Evolutionary conservation across 1,284 basidiomycete species (phyloP).

Genomic region (Vanrija humicola): DNA sequence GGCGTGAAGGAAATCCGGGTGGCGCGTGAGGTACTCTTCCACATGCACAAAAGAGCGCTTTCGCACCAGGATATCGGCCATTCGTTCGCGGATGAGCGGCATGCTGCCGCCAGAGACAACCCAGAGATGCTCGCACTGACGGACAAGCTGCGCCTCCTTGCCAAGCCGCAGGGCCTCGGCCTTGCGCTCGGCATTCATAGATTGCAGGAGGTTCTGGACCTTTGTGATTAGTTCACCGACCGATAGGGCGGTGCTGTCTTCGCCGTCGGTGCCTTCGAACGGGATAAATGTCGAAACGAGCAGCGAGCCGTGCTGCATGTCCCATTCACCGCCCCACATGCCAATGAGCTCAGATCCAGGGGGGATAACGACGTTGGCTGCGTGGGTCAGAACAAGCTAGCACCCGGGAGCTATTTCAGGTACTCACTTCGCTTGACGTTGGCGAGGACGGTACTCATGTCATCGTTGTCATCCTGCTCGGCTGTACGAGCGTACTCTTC

Average conservation of each 20-base stretch:
- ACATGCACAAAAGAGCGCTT: slow-evolving; percentile 47
- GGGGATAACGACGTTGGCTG: slow-evolving; percentile 46
- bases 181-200: slow-evolving; percentile 33
- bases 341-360: slow-evolving; percentile 45
- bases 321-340: slow-evolving; percentile 50
- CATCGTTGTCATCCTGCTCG: slow-evolving; percentile 30
- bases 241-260: slow-evolving; percentile 43
- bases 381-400: neutral
- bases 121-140: slow-evolving; percentile 48
- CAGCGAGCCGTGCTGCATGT: slow-evolving; percentile 45
- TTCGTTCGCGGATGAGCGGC: slow-evolving; percentile 43
- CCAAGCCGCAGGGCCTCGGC: slow-evolving; percentile 15
- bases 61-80: slow-evolving; percentile 44
- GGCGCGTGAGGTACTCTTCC: slow-evolving; percentile 48
- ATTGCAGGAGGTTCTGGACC: slow-evolving; percentile 33
- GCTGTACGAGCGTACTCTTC: slow-evolving; percentile 37
- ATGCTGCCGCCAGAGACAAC: slow-evolving; percentile 43
- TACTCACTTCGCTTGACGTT: slow-evolving; percentile 42
- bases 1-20: slow-evolving; percentile 41
- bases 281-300: slow-evolving; percentile 48
- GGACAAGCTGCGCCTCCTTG: slow-evolving; percentile 24
- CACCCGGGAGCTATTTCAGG: neutral
- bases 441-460: slow-evolving; percentile 42
- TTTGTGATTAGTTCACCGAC: slow-evolving; percentile 49
- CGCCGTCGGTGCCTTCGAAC: slow-evolving; percentile 49